Percentiles rank a stretch among this genome's conserved stretches.
These are phyloP conservation scores for Pythium sp. DNA, from an alignment of 352 stramenopile genomes.

Conservation along the genomic window DNA sequence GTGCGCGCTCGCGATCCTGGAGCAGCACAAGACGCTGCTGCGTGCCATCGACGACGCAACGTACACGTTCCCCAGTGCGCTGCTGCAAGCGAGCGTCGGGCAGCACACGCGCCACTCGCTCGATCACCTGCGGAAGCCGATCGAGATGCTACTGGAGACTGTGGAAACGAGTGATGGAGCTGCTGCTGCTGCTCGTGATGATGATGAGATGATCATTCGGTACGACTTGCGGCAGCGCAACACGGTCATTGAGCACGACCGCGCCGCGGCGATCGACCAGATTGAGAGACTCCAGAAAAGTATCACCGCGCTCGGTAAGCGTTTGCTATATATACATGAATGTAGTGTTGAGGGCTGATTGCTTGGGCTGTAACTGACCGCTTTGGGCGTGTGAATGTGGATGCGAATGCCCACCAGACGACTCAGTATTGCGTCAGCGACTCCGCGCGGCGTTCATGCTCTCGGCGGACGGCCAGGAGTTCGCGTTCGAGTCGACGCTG, in stretches of 20 bases:
- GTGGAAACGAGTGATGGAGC: not conserved
- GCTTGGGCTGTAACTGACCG: not conserved
- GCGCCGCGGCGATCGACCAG: conserved; percentile 42
- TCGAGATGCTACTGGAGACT: conserved; percentile 31
- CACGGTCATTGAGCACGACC: conserved; percentile 65
- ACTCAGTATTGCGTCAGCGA: conserved; percentile 16
- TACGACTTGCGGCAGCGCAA: conserved; percentile 75
- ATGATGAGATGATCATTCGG: conserved; percentile 28
- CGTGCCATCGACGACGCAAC: conserved; percentile 38
- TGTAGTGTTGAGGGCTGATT: too few relatives aligned
- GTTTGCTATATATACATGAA: too few relatives aligned
- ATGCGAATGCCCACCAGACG: conserved; percentile 8
- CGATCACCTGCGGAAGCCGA: conserved; percentile 71
- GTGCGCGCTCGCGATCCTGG: conserved; percentile 60
- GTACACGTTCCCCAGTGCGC: conserved; percentile 67
- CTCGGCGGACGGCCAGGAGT: conserved; percentile 62
- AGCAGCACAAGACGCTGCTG: conserved; percentile 63
- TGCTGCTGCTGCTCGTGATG: conserved; percentile 3
- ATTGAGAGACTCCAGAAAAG: conserved; percentile 48
- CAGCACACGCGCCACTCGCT: conserved; percentile 80
- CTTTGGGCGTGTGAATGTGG: not conserved
- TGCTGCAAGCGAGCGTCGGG: conserved; percentile 58
- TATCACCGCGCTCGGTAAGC: conserved; percentile 26
- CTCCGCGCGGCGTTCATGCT: conserved; percentile 78
- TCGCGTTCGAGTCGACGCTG: conserved; percentile 68